phyloP scores from a whole-genome alignment of 176 grass and related monocot species.

The Triticum turgidum region DNA sequence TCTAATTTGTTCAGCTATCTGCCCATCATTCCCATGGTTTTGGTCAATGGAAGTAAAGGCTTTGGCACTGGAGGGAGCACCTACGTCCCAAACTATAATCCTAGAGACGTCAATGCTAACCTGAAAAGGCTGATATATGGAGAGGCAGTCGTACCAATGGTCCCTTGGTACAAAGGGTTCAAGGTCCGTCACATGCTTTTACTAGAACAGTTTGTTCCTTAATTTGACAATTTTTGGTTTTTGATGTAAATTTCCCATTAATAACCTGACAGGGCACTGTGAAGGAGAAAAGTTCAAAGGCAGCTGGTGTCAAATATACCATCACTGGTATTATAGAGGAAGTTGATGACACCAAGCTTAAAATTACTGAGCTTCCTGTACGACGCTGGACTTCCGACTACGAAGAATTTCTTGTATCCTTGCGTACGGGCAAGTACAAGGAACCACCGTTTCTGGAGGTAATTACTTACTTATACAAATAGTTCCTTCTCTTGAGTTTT shows the following conservation, averaged over 20 bases:
- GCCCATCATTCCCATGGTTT: constrained; percentile 54
- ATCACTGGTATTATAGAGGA: constrained; percentile 64
- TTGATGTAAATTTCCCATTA: background rate
- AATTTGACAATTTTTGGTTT: background rate
- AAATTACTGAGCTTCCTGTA: constrained; percentile 69
- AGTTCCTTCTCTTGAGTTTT: constrained; percentile 3
- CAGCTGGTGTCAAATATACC: constrained; percentile 60
- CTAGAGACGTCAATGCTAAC: constrained; percentile 51
- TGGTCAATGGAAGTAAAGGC: constrained; percentile 72
- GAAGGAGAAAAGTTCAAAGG: constrained; percentile 50
- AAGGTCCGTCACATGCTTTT: constrained; percentile 39
- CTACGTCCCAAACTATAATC: constrained; percentile 53
- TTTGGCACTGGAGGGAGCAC: constrained; percentile 89
- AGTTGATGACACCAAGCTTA: constrained; percentile 41
- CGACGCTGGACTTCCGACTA: constrained; percentile 71
- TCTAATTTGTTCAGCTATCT: constrained; percentile 57
- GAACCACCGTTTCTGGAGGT: constrained; percentile 67
- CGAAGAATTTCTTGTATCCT: constrained; percentile 55
- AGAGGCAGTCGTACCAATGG: constrained; percentile 45
- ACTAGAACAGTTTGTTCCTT: background rate
- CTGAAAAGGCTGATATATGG: constrained; percentile 46
- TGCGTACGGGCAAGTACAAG: constrained; percentile 27
- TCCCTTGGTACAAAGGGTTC: constrained; percentile 58
- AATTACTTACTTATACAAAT: background rate
- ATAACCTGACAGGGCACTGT: constrained; percentile 56